These are phyloP conservation scores for Metschnikowia reukaufii DNA, from an alignment of 805 yeast genomes.

Conservation along the genomic window DNA sequence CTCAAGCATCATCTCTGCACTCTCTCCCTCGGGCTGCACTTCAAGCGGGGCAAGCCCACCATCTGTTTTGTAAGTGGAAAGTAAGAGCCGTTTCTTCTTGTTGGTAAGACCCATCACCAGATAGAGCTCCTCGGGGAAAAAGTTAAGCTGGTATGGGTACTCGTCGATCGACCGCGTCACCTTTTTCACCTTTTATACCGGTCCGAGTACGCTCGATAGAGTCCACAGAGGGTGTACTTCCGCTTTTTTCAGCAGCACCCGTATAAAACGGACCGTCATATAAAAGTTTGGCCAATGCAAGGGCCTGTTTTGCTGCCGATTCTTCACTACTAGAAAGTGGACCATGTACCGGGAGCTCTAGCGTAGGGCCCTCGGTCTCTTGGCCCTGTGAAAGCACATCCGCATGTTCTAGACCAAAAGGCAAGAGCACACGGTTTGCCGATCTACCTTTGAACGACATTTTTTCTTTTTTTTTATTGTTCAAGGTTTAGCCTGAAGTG, in stretches of 20 bases:
- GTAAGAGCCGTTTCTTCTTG: slow-evolving; percentile 50
- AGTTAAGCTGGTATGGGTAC: slow-evolving; percentile 68
- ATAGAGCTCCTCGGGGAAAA: slow-evolving; percentile 79
- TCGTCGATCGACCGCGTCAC: slow-evolving; percentile 73
- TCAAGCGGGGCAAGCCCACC: slow-evolving; percentile 41
- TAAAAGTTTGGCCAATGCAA: slow-evolving; percentile 53
- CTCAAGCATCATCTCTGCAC: slow-evolving; percentile 39
- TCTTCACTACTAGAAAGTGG: slow-evolving; percentile 52
- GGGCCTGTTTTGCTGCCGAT: slow-evolving; percentile 51
- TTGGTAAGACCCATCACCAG: slow-evolving; percentile 65
- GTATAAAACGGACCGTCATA: slow-evolving; percentile 68
- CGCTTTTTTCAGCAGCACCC: slow-evolving; percentile 45
- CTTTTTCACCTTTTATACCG: slow-evolving; percentile 68
- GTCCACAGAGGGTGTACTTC: slow-evolving; percentile 43
- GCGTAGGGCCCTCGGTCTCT: slow-evolving; percentile 42
- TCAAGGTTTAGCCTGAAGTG: too few relatives aligned
- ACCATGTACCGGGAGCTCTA: slow-evolving; percentile 65
- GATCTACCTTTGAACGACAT: slow-evolving; percentile 61
- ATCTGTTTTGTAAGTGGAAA: slow-evolving; percentile 39
- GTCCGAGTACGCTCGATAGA: slow-evolving; percentile 84
- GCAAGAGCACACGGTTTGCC: slow-evolving; percentile 49
- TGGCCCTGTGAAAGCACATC: slow-evolving; percentile 47
- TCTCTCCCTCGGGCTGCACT: slow-evolving; percentile 28
- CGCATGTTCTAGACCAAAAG: slow-evolving; percentile 71
- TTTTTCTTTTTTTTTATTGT: neutral